Evolutionary conservation across 1,284 basidiomycete species (phyloP).

Genomic region (Sporisorium graminicola): DNA sequence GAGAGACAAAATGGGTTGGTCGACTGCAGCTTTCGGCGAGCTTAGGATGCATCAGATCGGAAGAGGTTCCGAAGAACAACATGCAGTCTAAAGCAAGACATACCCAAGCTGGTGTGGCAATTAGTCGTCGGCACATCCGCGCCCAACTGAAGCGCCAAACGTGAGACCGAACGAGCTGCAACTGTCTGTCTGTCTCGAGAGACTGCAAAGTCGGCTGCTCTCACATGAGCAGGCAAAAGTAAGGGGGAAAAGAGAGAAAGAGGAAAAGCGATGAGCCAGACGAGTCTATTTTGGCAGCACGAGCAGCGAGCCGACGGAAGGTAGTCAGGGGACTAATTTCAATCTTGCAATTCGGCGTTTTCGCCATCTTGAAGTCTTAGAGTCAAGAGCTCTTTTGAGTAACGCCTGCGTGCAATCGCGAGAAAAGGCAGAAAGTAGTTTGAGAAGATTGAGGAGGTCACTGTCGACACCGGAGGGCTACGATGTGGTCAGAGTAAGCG

Average conservation of each 20-base stretch:
- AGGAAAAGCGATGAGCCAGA: conserved; percentile 32
- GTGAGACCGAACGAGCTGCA: background rate
- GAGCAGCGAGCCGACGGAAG: background rate
- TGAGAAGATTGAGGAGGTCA: background rate
- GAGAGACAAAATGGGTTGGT: conserved; percentile 1
- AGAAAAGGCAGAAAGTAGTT: conserved; percentile 1
- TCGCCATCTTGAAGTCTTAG: conserved; percentile 10
- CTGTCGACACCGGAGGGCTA: background rate
- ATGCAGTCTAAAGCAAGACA: conserved; percentile 22
- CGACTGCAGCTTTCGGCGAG: conserved; percentile 8
- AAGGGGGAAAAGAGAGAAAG: background rate
- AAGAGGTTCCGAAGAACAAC: background rate
- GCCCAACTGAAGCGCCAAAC: background rate
- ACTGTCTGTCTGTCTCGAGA: conserved; percentile 33
- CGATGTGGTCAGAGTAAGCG: background rate
- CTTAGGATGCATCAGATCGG: background rate
- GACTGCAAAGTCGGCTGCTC: conserved; percentile 7
- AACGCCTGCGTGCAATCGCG: conserved; percentile 12
- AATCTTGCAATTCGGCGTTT: background rate
- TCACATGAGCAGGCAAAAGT: background rate
- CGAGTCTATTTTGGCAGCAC: conserved; percentile 15
- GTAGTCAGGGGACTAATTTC: background rate
- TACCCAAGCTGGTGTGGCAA: conserved; percentile 24
- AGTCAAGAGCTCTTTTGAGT: background rate
- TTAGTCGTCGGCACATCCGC: conserved; percentile 3